Percentiles rank a stretch among this genome's conserved stretches.
Evolutionary conservation across 495 filamentous ascomycete species (phyloP).

Genomic region (Terfezia claveryi): DNA sequence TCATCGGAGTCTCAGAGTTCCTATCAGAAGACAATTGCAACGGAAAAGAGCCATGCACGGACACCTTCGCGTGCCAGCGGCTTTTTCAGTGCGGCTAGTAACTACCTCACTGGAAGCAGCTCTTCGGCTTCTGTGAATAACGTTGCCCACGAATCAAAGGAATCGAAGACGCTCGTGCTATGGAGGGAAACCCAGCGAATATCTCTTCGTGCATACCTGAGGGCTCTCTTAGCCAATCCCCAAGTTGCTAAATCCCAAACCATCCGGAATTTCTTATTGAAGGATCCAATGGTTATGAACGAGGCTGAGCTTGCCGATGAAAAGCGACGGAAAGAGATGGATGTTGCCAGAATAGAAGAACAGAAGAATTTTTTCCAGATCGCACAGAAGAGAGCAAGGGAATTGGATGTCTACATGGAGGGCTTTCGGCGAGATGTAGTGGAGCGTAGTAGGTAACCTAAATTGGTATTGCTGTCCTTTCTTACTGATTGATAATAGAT

Average conservation of each 20-base stretch:
- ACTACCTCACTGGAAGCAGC: slow-evolving; percentile 23
- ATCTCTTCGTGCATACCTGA: slow-evolving; percentile 71
- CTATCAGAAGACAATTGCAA: not conserved
- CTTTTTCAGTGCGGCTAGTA: slow-evolving; percentile 20
- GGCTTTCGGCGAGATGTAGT: slow-evolving; percentile 53
- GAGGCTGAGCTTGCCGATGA: slow-evolving; percentile 74
- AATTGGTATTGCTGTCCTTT: not conserved
- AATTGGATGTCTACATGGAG: slow-evolving; percentile 96
- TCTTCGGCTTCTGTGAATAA: slow-evolving; percentile 31
- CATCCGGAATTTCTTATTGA: slow-evolving; percentile 59
- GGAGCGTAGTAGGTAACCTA: slow-evolving; percentile 42
- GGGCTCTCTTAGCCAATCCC: slow-evolving; percentile 60
- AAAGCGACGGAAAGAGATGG: slow-evolving; percentile 52
- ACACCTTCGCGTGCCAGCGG: slow-evolving; percentile 10
- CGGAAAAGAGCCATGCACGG: slow-evolving; percentile 5
- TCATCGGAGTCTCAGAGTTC: no score
- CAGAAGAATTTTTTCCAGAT: slow-evolving; percentile 90
- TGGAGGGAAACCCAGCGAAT: slow-evolving; percentile 83
- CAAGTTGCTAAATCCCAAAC: slow-evolving; percentile 62
- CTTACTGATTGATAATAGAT: slow-evolving; percentile 27
- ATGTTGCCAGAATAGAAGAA: slow-evolving; percentile 72
- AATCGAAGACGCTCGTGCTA: slow-evolving; percentile 30
- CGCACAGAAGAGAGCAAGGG: slow-evolving; percentile 67
- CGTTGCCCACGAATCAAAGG: slow-evolving; percentile 9
- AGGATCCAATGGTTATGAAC: slow-evolving; percentile 41